Evolutionary conservation across 192 early-diverging fungal genomes (phyloP).

Genomic region (Podila minutissima): DNA sequence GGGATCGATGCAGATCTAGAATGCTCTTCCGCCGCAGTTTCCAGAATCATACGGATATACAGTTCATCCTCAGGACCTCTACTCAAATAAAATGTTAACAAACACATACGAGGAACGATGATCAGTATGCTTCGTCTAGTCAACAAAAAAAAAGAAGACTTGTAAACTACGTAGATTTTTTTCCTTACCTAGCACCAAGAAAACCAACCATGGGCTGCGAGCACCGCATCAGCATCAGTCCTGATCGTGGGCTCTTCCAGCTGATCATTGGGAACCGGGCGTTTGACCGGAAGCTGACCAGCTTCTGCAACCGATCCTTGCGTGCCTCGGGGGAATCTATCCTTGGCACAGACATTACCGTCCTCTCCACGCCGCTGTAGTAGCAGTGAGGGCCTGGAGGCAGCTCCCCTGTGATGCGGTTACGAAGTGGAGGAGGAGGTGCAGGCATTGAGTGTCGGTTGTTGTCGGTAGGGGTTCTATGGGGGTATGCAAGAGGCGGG

Average conservation of each 20-base stretch:
- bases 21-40: constrained; percentile 30
- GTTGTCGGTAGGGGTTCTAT: background rate
- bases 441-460: background rate
- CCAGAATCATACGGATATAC: constrained; percentile 48
- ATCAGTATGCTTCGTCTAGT: background rate
- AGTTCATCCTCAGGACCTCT: constrained; percentile 52
- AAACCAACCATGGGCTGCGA: constrained; percentile 57
- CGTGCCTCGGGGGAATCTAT: background rate
- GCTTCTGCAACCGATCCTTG: constrained; percentile 26
- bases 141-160: background rate
- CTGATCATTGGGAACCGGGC: constrained; percentile 52
- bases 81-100: background rate
- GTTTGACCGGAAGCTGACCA: constrained; percentile 42
- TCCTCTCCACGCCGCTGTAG: background rate
- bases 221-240: constrained; percentile 52
- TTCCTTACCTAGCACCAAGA: constrained; percentile 35
- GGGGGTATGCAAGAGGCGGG: background rate
- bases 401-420: background rate
- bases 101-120: background rate
- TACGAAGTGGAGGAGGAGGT: background rate
- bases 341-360: background rate
- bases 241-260: constrained; percentile 45
- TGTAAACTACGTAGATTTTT: too few species aligned
- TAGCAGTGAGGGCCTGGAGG: background rate
- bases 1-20: background rate